Evolutionary conservation across 345 rosid genomes (phyloP).

Genomic region (Citrus inodora): DNA sequence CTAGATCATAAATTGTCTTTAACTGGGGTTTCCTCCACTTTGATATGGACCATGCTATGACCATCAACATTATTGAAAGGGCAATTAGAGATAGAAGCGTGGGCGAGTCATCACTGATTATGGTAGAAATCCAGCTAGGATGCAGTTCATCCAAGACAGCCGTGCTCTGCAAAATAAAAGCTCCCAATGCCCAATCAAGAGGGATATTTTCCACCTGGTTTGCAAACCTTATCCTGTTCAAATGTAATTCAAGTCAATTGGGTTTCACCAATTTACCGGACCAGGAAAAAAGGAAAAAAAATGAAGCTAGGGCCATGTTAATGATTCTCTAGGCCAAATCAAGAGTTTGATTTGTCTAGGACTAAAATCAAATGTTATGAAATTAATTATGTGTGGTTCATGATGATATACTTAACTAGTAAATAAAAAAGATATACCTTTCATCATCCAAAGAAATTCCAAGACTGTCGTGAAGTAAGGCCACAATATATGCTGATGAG

Average conservation of each 20-base stretch:
- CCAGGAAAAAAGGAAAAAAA: too few relatives aligned
- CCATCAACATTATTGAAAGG: constrained; percentile 38
- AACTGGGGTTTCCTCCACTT: constrained; percentile 82
- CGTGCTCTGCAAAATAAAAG: constrained; percentile 70
- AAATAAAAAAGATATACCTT: constrained; percentile 33
- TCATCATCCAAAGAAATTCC: constrained; percentile 61
- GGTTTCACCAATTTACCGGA: background rate
- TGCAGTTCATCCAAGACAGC: constrained; percentile 25
- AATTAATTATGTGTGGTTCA: background rate
- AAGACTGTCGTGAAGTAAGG: constrained; percentile 86
- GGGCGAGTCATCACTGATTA: constrained; percentile 49
- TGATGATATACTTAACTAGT: background rate
- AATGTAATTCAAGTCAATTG: background rate
- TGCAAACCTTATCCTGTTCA: constrained; percentile 57
- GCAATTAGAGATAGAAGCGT: constrained; percentile 39
- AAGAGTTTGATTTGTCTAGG: background rate
- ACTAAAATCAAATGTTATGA: background rate
- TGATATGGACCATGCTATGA: constrained; percentile 54
- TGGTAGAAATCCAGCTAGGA: constrained; percentile 40
- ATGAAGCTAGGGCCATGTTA: background rate
- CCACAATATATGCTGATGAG: constrained; percentile 86
- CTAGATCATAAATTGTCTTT: constrained; percentile 80
- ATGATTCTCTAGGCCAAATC: background rate
- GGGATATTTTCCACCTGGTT: constrained; percentile 69
- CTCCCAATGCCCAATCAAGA: constrained; percentile 93